Percentiles rank a stretch among this genome's conserved stretches.
Conservation (phyloP, 768 basidiomycete genomes). For the Russula abietina region DNA sequence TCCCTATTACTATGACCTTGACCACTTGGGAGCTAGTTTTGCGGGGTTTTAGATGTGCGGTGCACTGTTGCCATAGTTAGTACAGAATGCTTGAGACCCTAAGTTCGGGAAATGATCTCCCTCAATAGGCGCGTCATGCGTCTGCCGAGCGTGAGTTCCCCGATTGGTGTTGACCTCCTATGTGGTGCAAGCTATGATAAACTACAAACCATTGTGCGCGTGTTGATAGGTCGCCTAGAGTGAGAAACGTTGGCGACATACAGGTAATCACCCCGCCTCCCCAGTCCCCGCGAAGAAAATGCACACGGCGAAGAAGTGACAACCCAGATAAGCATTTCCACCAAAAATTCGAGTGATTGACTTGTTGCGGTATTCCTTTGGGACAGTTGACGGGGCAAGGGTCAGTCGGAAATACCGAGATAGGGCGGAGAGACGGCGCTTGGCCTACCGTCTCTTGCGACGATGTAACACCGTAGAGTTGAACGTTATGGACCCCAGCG, state of each 20-base stretch:
- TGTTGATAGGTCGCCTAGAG: not conserved
- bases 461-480: constrained; percentile 92
- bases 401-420: constrained; percentile 29
- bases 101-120: constrained; percentile 41
- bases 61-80: too few relatives aligned
- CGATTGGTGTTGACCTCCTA: not conserved
- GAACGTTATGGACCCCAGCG: constrained; percentile 67
- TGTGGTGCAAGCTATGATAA: not conserved
- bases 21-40: too few relatives aligned
- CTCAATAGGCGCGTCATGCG: constrained; percentile 68
- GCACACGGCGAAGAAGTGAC: constrained; percentile 77
- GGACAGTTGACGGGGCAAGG: not conserved
- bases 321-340: constrained; percentile 66
- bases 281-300: constrained; percentile 87
- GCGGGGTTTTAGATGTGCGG: too few relatives aligned
- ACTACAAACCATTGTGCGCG: not conserved
- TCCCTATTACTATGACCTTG: too few relatives aligned
- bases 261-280: constrained; percentile 81
- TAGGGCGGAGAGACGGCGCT: not conserved
- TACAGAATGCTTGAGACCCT: too few relatives aligned
- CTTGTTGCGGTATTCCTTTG: constrained; percentile 71
- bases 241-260: constrained; percentile 38
- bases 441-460: constrained; percentile 79
- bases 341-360: constrained; percentile 81
- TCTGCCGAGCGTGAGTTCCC: not conserved